phyloP scores from a whole-genome alignment of 140 eudicot species.

The Flaveria floridana region DNA sequence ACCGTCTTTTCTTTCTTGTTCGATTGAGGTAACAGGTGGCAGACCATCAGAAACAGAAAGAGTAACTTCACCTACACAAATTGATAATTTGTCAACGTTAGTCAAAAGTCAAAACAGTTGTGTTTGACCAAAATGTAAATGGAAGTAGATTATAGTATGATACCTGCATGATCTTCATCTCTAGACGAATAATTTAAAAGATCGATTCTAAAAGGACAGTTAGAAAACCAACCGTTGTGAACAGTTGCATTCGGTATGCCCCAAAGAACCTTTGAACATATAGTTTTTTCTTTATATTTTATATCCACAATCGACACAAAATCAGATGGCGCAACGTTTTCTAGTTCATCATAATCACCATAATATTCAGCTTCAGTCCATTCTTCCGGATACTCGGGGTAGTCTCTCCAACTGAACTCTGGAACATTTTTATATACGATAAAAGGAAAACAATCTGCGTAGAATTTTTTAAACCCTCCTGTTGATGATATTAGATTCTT shows the following conservation, averaged over 20 bases:
- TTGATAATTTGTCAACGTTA: background rate
- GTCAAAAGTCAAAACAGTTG: slow-evolving; percentile 1
- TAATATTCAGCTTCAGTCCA: slow-evolving; percentile 78
- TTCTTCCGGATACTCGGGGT: slow-evolving; percentile 62
- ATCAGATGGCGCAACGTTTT: slow-evolving; percentile 65
- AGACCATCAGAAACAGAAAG: slow-evolving; percentile 65
- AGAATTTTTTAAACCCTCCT: slow-evolving; percentile 87
- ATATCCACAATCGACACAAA: slow-evolving; percentile 79
- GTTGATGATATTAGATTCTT: slow-evolving; percentile 52
- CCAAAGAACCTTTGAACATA: slow-evolving; percentile 80
- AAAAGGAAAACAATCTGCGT: slow-evolving; percentile 88
- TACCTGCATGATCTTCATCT: slow-evolving; percentile 47
- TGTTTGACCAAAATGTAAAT: background rate
- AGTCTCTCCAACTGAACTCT: slow-evolving; percentile 41
- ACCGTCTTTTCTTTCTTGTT: slow-evolving; percentile 81
- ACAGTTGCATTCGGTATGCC: slow-evolving; percentile 69
- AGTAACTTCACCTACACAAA: slow-evolving; percentile 41
- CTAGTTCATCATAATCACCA: slow-evolving; percentile 64
- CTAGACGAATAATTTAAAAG: slow-evolving; percentile 44
- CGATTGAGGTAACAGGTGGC: slow-evolving; percentile 60
- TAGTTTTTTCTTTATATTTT: slow-evolving; percentile 56
- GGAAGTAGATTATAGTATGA: slow-evolving; percentile 9
- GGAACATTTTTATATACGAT: slow-evolving; percentile 71
- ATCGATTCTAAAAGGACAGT: slow-evolving; percentile 79
- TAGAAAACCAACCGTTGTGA: slow-evolving; percentile 71